Percentiles rank a stretch among this genome's conserved stretches.
phyloP scores from a whole-genome alignment of 139 green algal genomes.

The Yamagishiella unicocca region DNA sequence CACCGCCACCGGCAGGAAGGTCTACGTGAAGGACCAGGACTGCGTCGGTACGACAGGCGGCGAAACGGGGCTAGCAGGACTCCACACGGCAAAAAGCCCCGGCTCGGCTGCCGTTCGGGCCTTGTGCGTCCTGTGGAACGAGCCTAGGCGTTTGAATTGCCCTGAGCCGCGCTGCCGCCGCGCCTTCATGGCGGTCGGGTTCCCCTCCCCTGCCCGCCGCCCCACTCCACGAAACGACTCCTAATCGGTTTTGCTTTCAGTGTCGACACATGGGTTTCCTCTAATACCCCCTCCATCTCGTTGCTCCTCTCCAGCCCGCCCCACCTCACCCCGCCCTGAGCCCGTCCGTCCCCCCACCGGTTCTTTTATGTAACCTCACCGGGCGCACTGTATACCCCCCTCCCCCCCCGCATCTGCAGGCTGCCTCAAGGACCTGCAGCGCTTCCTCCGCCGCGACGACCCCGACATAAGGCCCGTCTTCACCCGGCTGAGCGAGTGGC shows the following conservation, averaged over 20 bases:
- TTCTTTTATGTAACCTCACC: neutral
- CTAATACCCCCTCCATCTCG: neutral
- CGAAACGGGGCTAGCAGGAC: neutral
- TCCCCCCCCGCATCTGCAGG: slow-evolving; percentile 60
- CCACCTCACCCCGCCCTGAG: neutral
- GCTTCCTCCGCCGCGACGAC: slow-evolving; percentile 92
- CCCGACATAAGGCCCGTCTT: slow-evolving; percentile 81
- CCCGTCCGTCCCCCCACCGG: neutral
- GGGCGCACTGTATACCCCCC: neutral
- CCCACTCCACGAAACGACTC: neutral
- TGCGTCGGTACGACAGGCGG: slow-evolving; percentile 71
- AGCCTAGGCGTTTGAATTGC: neutral
- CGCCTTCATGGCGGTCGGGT: neutral
- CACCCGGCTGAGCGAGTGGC: slow-evolving; percentile 77
- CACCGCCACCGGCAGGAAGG: slow-evolving; percentile 31
- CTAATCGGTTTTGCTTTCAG: too few species aligned
- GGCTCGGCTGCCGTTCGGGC: neutral
- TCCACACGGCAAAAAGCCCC: neutral
- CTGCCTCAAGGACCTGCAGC: slow-evolving; percentile 90
- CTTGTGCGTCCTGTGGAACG: neutral
- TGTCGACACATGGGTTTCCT: too few species aligned
- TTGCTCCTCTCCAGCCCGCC: neutral
- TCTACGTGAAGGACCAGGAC: slow-evolving; percentile 81
- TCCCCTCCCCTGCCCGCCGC: neutral
- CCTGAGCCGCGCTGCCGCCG: too few species aligned